Evolutionary conservation across 164 flowering plant genomes (phyloP).

Genomic region (Piper longum): DNA sequence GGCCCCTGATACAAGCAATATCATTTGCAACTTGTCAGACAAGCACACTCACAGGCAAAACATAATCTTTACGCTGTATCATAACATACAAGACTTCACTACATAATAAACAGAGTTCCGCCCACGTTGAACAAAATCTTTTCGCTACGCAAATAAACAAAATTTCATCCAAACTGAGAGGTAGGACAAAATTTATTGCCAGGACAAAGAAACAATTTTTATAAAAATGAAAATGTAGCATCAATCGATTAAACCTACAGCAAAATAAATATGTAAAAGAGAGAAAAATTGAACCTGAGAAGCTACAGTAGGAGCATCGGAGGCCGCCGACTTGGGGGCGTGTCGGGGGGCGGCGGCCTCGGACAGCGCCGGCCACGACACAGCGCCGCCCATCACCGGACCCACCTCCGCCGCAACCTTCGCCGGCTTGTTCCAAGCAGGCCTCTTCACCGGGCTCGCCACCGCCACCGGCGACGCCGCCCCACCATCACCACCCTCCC

Average conservation of each 20-base stretch:
- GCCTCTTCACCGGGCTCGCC: slow-evolving; percentile 21
- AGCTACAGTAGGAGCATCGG: slow-evolving; percentile 30
- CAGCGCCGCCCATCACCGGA: slow-evolving; percentile 31
- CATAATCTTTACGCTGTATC: background rate
- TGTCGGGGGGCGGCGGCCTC: slow-evolving; percentile 30
- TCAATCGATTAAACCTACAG: background rate
- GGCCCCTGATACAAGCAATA: slow-evolving; percentile 22
- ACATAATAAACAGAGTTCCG: background rate
- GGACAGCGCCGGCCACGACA: slow-evolving; percentile 65
- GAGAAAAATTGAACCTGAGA: slow-evolving; percentile 6
- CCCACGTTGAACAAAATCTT: background rate
- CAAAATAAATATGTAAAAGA: background rate
- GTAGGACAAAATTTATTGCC: background rate
- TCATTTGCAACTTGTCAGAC: background rate
- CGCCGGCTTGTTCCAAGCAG: slow-evolving; percentile 60
- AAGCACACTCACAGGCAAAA: background rate
- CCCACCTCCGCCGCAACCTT: slow-evolving; percentile 30
- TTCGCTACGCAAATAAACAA: too few relatives aligned
- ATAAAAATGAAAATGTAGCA: background rate
- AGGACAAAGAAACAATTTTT: too few relatives aligned
- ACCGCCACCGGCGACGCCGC: background rate
- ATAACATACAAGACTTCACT: background rate
- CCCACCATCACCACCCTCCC: too few relatives aligned
- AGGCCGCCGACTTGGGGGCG: slow-evolving; percentile 37
- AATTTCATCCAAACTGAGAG: background rate